Conservation (phyloP, 768 basidiomycete species). For the Phanerochaete sordida region DNA sequence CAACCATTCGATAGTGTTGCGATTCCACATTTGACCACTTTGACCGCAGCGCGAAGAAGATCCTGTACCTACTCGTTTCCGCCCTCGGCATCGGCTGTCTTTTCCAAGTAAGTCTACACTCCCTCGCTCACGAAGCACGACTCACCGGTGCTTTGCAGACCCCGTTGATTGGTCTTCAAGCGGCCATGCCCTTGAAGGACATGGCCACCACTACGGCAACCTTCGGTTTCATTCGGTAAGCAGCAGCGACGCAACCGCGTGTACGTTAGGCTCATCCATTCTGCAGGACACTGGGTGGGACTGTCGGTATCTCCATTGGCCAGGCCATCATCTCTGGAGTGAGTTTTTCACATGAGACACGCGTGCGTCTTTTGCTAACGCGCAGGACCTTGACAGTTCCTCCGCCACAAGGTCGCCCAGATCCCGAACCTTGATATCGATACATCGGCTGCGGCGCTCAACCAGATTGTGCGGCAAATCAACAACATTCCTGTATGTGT, state of each 20-base stretch:
- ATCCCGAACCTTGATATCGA: conserved; percentile 39
- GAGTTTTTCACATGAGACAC: conserved; percentile 4
- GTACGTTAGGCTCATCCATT: conserved; percentile 3
- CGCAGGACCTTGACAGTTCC: conserved; percentile 23
- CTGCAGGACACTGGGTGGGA: conserved; percentile 65
- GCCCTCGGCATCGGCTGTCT: conserved; percentile 62
- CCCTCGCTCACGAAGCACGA: neutral
- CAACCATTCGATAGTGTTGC: neutral
- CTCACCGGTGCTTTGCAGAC: conserved; percentile 31
- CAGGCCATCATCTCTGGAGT: conserved; percentile 68
- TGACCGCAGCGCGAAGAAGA: conserved; percentile 55
- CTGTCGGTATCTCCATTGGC: conserved; percentile 70
- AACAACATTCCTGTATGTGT: conserved; percentile 42
- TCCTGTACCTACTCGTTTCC: conserved; percentile 63
- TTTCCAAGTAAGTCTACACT: conserved; percentile 41
- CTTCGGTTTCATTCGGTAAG: conserved; percentile 66
- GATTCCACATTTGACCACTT: no score
- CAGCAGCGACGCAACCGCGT: neutral
- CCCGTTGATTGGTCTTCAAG: conserved; percentile 73
- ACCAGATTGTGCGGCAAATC: conserved; percentile 42
- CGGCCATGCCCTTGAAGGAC: conserved; percentile 83
- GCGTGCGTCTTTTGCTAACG: neutral
- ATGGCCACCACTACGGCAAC: conserved; percentile 80
- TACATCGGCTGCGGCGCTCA: conserved; percentile 41
- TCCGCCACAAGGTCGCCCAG: conserved; percentile 33